Evolutionary conservation across 176 grass and related monocot species (phyloP).

Genomic region (Tillandsia fasciculata): DNA sequence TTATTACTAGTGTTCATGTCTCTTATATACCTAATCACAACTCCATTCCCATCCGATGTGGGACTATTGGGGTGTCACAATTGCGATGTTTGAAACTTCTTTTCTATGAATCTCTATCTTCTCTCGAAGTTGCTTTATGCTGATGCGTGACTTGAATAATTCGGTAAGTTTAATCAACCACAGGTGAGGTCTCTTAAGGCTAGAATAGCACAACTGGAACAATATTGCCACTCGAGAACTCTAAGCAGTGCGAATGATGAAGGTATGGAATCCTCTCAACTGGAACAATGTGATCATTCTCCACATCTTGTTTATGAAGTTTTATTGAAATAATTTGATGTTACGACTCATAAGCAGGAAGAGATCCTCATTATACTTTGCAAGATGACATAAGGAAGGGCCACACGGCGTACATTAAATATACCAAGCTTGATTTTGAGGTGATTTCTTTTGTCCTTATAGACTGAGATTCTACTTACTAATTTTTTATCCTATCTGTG

Average conservation of each 20-base stretch:
- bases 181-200: conserved; percentile 76
- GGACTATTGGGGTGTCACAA: too few species aligned
- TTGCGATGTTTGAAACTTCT: background rate
- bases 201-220: conserved; percentile 49
- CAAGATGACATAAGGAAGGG: conserved; percentile 32
- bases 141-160: background rate
- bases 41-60: too few species aligned
- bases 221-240: conserved; percentile 20
- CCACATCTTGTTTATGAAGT: background rate
- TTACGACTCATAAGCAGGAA: conserved; percentile 30
- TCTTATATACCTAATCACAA: too few species aligned
- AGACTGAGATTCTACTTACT: background rate
- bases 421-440: conserved; percentile 94
- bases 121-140: conserved; percentile 12
- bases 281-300: conserved; percentile 16
- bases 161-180: background rate
- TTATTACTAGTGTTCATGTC: too few species aligned
- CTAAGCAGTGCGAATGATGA: conserved; percentile 18
- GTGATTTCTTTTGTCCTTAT: conserved; percentile 23
- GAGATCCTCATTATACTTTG: conserved; percentile 31
- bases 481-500: background rate
- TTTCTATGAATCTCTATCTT: background rate
- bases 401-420: conserved; percentile 68
- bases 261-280: conserved; percentile 33
- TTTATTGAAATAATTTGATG: conserved; percentile 17